phyloP scores from a whole-genome alignment of 441 rosid species.

The Oxalis stricta region DNA sequence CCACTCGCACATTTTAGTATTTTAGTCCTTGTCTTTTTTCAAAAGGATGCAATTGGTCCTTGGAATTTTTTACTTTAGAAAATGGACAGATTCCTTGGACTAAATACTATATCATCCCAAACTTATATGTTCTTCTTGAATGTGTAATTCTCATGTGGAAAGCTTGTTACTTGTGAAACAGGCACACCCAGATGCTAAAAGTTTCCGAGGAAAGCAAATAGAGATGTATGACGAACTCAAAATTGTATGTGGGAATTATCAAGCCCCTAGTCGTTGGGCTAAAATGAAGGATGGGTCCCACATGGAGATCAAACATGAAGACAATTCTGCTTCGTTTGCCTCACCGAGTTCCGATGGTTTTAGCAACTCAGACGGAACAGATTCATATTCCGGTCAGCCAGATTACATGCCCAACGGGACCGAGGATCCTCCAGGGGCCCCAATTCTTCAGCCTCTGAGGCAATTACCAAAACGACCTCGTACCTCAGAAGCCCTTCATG shows the following conservation, averaged over 20 bases:
- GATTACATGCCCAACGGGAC: conserved; percentile 35
- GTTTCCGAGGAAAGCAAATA: conserved; percentile 65
- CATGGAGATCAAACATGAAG: conserved; percentile 36
- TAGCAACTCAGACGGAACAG: conserved; percentile 74
- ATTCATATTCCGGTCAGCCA: conserved; percentile 42
- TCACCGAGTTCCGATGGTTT: conserved; percentile 49
- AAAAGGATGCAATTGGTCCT: too few relatives aligned
- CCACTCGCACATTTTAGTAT: neutral
- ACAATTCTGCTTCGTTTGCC: conserved; percentile 51
- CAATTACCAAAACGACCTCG: conserved; percentile 44
- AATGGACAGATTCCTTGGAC: too few relatives aligned
- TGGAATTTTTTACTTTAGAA: too few relatives aligned
- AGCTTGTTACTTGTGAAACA: conserved; percentile 16
- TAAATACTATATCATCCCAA: too few relatives aligned
- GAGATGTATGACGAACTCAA: conserved; percentile 79
- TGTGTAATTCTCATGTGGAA: neutral
- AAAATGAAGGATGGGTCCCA: conserved; percentile 52
- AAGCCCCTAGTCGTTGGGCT: conserved; percentile 54
- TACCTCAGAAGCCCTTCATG: conserved; percentile 45
- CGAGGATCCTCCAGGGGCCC: conserved; percentile 46
- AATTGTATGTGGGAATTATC: conserved; percentile 74
- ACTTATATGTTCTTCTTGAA: neutral
- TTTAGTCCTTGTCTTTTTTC: neutral
- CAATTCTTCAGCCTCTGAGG: conserved; percentile 38
- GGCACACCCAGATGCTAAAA: conserved; percentile 71